These are phyloP conservation scores for Oryza glumipatula DNA, from an alignment of 176 grass and related monocot species.

Conservation along the genomic window DNA sequence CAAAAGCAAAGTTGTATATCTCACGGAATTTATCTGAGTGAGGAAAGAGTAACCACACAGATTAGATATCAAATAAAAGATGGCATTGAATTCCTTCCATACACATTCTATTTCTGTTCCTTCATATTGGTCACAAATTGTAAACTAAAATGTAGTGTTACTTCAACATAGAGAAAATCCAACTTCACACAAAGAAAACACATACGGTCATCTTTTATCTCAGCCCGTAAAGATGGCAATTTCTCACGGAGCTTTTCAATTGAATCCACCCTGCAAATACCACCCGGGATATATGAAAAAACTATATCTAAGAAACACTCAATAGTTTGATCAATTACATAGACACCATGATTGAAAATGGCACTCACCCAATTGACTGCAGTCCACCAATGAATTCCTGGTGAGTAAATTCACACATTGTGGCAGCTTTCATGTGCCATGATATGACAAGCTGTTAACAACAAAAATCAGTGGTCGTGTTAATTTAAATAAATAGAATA, in stretches of 20 bases:
- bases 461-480: conserved; percentile 25
- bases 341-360: conserved; percentile 22
- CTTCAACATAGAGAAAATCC: background rate
- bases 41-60: conserved; percentile 37
- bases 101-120: conserved; percentile 18
- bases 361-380: conserved; percentile 89
- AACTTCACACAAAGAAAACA: conserved; percentile 20
- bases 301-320: conserved; percentile 3
- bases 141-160: conserved; percentile 8
- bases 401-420: conserved; percentile 98
- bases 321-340: background rate
- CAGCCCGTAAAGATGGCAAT: conserved; percentile 80
- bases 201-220: conserved; percentile 95
- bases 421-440: conserved; percentile 99
- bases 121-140: background rate
- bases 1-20: conserved; percentile 98
- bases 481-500: conserved; percentile 2
- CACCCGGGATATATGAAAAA: conserved; percentile 17
- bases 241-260: conserved; percentile 88
- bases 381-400: conserved; percentile 91
- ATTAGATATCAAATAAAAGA: conserved; percentile 40
- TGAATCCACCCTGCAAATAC: conserved; percentile 85
- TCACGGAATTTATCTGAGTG: conserved; percentile 95
- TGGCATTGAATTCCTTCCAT: conserved; percentile 19
- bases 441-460: conserved; percentile 94